phyloP scores from a whole-genome alignment of 495 filamentous ascomycete genomes.

The Thozetella sp. region DNA sequence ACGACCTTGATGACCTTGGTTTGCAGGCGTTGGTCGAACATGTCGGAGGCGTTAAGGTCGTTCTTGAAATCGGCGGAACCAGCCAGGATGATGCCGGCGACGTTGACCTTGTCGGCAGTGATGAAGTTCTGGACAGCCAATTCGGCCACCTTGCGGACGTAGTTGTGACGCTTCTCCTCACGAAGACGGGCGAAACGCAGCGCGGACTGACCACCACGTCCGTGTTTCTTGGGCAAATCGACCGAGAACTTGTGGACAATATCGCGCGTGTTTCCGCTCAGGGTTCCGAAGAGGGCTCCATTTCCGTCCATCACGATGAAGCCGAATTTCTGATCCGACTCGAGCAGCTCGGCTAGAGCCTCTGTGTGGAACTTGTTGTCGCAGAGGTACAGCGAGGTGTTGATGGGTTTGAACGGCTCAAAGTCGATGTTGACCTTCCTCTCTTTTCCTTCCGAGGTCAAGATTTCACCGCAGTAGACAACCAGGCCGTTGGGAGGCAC shows the following conservation, averaged over 20 bases:
- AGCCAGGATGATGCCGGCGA: constrained; percentile 89
- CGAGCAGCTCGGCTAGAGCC: constrained; percentile 91
- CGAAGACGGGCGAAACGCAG: constrained; percentile 99
- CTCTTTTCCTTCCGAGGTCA: constrained; percentile 97
- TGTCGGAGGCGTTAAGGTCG: constrained; percentile 94
- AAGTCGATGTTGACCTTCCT: constrained; percentile 99
- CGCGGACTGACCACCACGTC: constrained; percentile 98
- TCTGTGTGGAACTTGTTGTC: constrained; percentile 99
- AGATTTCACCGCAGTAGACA: constrained; percentile 99
- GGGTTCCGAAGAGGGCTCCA: constrained; percentile 92
- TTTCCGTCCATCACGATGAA: constrained; percentile 99
- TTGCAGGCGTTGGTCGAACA: constrained; percentile 91
- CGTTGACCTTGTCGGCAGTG: constrained; percentile 96
- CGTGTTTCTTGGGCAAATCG: constrained; percentile 98
- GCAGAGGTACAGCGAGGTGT: constrained; percentile 97
- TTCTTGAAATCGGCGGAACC: constrained; percentile 99
- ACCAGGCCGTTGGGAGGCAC: constrained; percentile 97
- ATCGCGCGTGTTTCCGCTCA: constrained; percentile 95
- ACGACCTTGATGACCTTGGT: constrained; percentile 98
- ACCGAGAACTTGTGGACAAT: constrained; percentile 97
- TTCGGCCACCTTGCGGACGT: constrained; percentile 97
- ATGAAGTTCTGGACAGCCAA: constrained; percentile 98
- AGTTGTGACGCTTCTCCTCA: constrained; percentile 99
- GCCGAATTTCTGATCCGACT: constrained; percentile 98
- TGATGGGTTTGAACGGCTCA: constrained; percentile 99